These are phyloP conservation scores for Neonectria faginata DNA, from an alignment of 2,329 filamentous ascomycete genomes.

Conservation along the genomic window DNA sequence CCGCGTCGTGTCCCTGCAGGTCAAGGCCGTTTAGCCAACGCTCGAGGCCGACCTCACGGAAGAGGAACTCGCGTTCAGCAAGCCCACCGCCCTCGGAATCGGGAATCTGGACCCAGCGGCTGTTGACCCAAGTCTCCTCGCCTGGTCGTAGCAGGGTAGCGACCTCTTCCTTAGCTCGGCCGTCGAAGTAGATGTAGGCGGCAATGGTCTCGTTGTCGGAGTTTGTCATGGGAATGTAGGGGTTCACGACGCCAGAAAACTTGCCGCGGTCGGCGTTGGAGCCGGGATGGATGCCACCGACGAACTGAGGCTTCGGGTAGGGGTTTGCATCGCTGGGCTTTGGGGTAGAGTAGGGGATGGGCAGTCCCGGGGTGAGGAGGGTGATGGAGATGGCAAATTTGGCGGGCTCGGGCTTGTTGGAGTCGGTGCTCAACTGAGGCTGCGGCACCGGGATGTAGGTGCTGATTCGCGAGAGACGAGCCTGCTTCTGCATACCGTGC, in stretches of 20 bases:
- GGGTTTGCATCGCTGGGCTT: constrained; percentile 82
- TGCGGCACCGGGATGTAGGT: constrained; percentile 97
- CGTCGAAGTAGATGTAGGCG: constrained; percentile 99
- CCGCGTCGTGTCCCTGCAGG: constrained; percentile 90
- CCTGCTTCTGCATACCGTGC: constrained; percentile 94
- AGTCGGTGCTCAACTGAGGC: constrained; percentile 73
- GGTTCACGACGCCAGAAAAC: constrained; percentile 71
- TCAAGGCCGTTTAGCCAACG: constrained; percentile 97
- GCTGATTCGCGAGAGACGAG: constrained; percentile 90
- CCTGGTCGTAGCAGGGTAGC: constrained; percentile 91
- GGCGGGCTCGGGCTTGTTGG: constrained; percentile 87
- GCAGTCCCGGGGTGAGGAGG: constrained; percentile 85
- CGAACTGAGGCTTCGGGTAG: constrained; percentile 83
- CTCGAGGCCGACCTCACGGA: constrained; percentile 95
- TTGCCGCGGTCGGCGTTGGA: constrained; percentile 60
- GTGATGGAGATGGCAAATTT: constrained; percentile 99
- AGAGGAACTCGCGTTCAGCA: constrained; percentile 95
- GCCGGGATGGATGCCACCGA: constrained; percentile 74
- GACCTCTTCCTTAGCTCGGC: constrained; percentile 93
- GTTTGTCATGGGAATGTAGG: constrained; percentile 92
- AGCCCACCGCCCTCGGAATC: constrained; percentile 92
- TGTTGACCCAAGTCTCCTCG: constrained; percentile 99
- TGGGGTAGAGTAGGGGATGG: constrained; percentile 92
- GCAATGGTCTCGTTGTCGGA: constrained; percentile 97
- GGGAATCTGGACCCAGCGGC: constrained; percentile 94